Evolutionary conservation across 306 rosid genomes (phyloP), one percentile per base, ranked within the genome.

Genomic region (Quercus agrifolia): DNA sequence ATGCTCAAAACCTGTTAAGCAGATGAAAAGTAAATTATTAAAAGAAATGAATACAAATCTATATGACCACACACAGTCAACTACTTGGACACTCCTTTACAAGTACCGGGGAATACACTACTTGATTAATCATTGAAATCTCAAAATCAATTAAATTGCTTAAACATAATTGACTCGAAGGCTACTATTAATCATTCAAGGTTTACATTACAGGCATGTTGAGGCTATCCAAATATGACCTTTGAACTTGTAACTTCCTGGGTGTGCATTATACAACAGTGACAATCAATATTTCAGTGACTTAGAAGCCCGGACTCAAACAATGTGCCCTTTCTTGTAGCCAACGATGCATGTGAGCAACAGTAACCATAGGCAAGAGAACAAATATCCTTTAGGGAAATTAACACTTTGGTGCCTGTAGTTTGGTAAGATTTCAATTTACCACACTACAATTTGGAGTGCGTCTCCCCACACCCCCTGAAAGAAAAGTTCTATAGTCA

Each of bases 1-100:
- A 94, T 91, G 94, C 98, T 94, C 87, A 94, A 85, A 85, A 94
- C 98, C 98, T 94, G 89, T 78, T 86, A 80, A 79, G 83, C 68
- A 84, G 61, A 78, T 63, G 64, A 81, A 71, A 31, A 12, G 49
- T 62, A 70, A 20, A 56, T 57, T 57, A 31, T 20, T 57, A 35
- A 55, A 67, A 74, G 74, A 61, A 3, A 38, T 25, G 35, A 3
- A 19, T 1, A 2, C 12, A 71, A 38, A 19, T 49, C 14, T 35
- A 25, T 19, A 35, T 4, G 28, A 35, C 35, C 27, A 18, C 52
- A 67, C 10, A 19, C 23, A 68, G 52, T 14, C 72, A 68, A 68
- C 9, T 19, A 14, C 54, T 63, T 63, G 70, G 70, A 63, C 70
- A 6, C 70, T 3, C 54, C 52, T n/a, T 35, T 68, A 33, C 72